phyloP scores from a whole-genome alignment of 257 asterid genomes.

The Solanum megistacrolobum region DNA sequence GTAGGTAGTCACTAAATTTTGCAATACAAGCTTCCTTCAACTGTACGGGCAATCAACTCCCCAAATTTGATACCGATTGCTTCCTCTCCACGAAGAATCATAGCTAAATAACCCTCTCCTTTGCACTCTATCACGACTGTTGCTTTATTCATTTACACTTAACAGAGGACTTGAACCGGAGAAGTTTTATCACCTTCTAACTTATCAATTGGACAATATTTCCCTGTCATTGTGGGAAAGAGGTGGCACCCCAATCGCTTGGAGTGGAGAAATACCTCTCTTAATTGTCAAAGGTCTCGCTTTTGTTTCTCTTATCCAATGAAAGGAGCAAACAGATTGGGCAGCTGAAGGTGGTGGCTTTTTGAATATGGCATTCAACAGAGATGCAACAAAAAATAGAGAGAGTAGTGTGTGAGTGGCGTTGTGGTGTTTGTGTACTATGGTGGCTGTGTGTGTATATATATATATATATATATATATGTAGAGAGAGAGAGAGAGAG shows the following conservation, averaged over 20 bases:
- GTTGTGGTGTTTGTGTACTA: not conserved
- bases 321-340: not conserved
- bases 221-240: not conserved
- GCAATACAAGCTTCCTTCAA: constrained; percentile 71
- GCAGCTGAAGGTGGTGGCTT: not conserved
- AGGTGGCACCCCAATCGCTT: not conserved
- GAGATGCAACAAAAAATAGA: not conserved
- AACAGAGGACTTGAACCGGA: not conserved
- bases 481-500: not conserved
- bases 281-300: not conserved
- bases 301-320: not conserved
- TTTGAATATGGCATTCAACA: not conserved
- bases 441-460: not conserved
- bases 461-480: not conserved
- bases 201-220: not conserved
- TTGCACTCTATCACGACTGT: not conserved
- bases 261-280: not conserved
- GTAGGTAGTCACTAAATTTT: constrained; percentile 70
- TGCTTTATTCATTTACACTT: not conserved
- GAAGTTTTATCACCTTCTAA: not conserved
- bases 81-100: not conserved
- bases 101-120: not conserved
- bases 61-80: not conserved
- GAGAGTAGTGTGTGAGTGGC: not conserved
- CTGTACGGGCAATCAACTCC: constrained; percentile 75